Evolutionary conservation across 176 grass and related monocot genomes (phyloP), one percentile per base, ranked within the genome.

Genomic region (Oryza meridionalis): DNA sequence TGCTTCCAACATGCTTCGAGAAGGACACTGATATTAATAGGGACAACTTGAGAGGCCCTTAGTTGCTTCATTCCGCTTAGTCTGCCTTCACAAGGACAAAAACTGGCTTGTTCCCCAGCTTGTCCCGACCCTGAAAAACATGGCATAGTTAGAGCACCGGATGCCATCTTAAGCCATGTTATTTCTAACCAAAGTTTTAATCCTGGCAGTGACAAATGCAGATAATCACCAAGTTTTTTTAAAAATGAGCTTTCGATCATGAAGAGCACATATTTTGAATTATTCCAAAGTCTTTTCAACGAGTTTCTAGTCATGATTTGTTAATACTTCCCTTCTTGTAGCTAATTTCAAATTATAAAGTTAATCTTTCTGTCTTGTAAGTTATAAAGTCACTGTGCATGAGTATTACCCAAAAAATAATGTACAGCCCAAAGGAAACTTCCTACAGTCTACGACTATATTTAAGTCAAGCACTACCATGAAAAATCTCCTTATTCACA

Each of bases 61-160:
- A 69, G 80, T 72, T 55, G 24, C 74, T 75, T 69, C 51, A 69
- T 74, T 4, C 17, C 37, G 81, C 50, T 84, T 76, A 83, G n/a
- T 88, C 87, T 0, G 92, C 89, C 86, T 94, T 65, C 31, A 96
- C 90, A 53, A 98, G 91, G 40, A 98, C 89, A 81, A 96, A 98
- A 69, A 96, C 73, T 1, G 93, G 85, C 62, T 72, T 92, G 49
- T 88, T 81, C 17, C 88, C 89, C 40, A 98, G 78, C 83, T 78
- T 96, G 46, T 98, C 93, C 7, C 93, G 93, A 15, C 93, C 96
- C 96, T 98, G 88, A 80, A 81, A 86, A 64, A 21, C 16, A 84
- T 43, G 47, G 2, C 21, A 55, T 43, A 76, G 29, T 77, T 84
- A 88, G 21, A 77, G 59, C 6, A 81, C 37, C 64, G 61, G 43